Evolutionary conservation across 306 rosid genomes (phyloP).

Genomic region (Glycine soja): DNA sequence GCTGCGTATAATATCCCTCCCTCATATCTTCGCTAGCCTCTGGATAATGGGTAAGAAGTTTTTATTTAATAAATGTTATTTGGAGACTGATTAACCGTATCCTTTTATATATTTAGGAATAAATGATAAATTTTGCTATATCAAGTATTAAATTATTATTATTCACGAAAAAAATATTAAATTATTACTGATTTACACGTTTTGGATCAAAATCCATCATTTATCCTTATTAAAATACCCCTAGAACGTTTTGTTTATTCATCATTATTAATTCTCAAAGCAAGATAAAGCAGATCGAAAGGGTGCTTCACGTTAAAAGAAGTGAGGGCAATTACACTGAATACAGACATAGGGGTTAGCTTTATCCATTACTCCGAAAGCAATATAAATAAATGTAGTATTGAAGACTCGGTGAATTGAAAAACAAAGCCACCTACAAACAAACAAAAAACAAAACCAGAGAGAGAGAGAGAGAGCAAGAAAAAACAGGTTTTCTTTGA

Average conservation of each 20-base stretch:
- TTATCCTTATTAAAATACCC: too few relatives aligned
- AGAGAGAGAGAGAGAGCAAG: slow-evolving; percentile 23
- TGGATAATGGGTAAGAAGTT: too few relatives aligned
- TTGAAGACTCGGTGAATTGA: slow-evolving; percentile 9
- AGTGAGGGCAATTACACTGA: slow-evolving; percentile 22
- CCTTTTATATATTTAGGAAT: too few relatives aligned
- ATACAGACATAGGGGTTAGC: slow-evolving; percentile 38
- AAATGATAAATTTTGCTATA: too few relatives aligned
- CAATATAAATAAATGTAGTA: slow-evolving; percentile 48
- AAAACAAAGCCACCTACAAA: background rate
- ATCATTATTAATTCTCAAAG: background rate
- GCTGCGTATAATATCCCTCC: too few relatives aligned
- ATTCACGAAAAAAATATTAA: too few relatives aligned
- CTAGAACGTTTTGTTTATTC: background rate
- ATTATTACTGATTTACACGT: too few relatives aligned
- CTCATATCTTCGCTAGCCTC: too few relatives aligned
- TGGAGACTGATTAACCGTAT: too few relatives aligned
- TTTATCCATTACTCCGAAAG: slow-evolving; percentile 46
- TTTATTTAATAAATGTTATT: too few relatives aligned
- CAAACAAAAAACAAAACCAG: background rate
- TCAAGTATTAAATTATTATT: too few relatives aligned
- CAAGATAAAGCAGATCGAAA: slow-evolving; percentile 23
- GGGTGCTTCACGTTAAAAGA: slow-evolving; percentile 41
- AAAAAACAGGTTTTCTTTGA: background rate
- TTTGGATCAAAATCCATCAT: too few relatives aligned